Evolutionary conservation across 2,329 filamentous ascomycete species (phyloP), one percentile per base, ranked within the genome.

Genomic region (Sarocladiaceae sp.): DNA sequence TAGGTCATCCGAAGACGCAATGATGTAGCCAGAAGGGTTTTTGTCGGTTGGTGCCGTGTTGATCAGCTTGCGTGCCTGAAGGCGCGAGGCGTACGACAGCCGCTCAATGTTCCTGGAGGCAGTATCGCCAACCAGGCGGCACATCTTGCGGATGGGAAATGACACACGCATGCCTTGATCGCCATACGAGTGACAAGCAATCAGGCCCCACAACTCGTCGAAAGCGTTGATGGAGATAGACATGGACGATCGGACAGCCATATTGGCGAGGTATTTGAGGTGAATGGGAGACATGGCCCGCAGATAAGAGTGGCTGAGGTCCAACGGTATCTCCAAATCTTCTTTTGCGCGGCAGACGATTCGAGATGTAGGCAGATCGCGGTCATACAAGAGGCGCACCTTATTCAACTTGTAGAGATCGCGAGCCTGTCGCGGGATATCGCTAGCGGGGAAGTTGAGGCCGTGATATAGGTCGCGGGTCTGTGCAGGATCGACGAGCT

Each of bases 171-270:
- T 94, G 3, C 88, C 88, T 34, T 74, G 76, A 2, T 62, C 47
- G 0, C 85, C 88, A 54, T 95, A 95, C 0, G 83, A 79, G 58
- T 95, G 89, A 48, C 88, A 95, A 2, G 88, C 82, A 32, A 95
- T 88, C 21, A 95, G 67, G 0, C 89, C 90, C 90, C 89, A 95
- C 0, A 95, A 66, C 53, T 94, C 85, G 52, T 78, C 74, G 54
- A 94, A 93, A 0, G 86, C 86, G 51, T 88, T 93, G 56, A 95
- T 86, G 1, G 88, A 94, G 48, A 95, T 89, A 0, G 88, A 95
- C 88, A 95, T 95, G 51, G 88, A 95, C 0, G 88, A 88, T n/a
- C 88, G 80, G 1, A 95, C 88, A 6, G 82, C 83, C 89, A 95
- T 95, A 58, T 95, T 89, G 5, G 69, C 75, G 3, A 95, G 70